Conservation (phyloP, 768 basidiomycete species). For the Tylopilus plumbeoviolaceoides region DNA sequence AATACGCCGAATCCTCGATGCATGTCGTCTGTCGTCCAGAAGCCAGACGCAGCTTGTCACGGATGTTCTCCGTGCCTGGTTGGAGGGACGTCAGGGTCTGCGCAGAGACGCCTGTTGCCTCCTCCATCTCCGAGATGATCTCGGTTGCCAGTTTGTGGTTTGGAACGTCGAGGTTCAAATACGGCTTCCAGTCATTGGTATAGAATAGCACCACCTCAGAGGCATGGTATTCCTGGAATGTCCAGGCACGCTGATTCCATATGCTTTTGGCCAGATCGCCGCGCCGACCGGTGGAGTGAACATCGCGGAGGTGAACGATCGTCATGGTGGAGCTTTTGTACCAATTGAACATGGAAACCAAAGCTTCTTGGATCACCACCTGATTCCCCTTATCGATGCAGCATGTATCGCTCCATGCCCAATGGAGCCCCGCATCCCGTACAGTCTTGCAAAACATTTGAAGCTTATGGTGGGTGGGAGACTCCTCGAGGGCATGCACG, state of each 20-base stretch:
- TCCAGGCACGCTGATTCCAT: slow-evolving; percentile 5
- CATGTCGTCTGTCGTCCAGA: not conserved
- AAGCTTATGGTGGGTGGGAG: slow-evolving; percentile 5
- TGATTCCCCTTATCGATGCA: slow-evolving; percentile 8
- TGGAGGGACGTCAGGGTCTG: not conserved
- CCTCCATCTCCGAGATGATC: slow-evolving; percentile 6
- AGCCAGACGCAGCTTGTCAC: slow-evolving; percentile 2
- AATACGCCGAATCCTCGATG: slow-evolving; percentile 5
- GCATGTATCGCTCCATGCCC: slow-evolving; percentile 14
- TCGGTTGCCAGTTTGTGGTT: slow-evolving; percentile 5
- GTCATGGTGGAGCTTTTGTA: slow-evolving; percentile 3
- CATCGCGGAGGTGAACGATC: slow-evolving; percentile 2
- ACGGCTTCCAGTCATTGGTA: not conserved
- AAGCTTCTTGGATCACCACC: slow-evolving; percentile 2
- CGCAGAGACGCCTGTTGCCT: not conserved
- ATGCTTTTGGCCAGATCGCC: not conserved
- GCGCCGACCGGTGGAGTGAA: not conserved
- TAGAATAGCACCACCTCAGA: slow-evolving; percentile 2
- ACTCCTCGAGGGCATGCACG: slow-evolving; percentile 11
- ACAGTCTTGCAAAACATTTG: slow-evolving; percentile 3
- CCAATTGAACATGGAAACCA: slow-evolving; percentile 9
- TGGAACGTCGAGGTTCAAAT: not conserved
- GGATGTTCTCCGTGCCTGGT: not conserved
- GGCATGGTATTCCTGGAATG: slow-evolving; percentile 8
- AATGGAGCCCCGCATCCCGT: slow-evolving; percentile 1